Conservation (phyloP, 2,329 filamentous ascomycete species). For the Sclerotinia glacialis region DNA sequence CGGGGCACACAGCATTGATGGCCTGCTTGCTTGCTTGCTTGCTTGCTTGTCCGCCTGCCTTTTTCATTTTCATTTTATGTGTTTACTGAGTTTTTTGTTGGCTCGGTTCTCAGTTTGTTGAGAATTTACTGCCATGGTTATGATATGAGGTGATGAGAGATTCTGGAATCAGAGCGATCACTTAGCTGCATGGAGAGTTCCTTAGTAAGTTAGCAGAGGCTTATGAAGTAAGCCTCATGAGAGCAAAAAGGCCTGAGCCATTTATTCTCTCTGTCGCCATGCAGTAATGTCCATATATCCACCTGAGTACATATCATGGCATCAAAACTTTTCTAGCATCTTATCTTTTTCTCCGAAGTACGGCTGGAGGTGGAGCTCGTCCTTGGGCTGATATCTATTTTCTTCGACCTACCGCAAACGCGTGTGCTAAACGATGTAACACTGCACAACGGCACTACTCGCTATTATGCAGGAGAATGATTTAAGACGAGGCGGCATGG, state of each 20-base stretch:
- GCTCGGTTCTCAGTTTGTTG: background rate
- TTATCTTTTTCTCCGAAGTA: slow-evolving; percentile 15
- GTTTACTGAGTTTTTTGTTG: background rate
- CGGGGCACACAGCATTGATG: slow-evolving; percentile 3
- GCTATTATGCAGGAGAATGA: background rate
- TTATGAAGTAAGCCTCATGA: slow-evolving; percentile 9
- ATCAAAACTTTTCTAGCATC: slow-evolving; percentile 2
- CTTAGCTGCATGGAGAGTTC: background rate
- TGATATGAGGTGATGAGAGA: background rate
- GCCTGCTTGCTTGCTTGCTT: background rate
- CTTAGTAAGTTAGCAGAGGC: background rate
- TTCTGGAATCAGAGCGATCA: background rate
- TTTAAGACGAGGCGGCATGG: background rate
- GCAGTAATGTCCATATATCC: slow-evolving; percentile 3
- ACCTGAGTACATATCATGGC: background rate
- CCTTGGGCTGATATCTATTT: slow-evolving; percentile 1
- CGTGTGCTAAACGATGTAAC: background rate
- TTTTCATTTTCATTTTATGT: slow-evolving; percentile 1
- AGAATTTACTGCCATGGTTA: background rate
- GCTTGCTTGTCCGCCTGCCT: background rate
- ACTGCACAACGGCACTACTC: slow-evolving; percentile 1
- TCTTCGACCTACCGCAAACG: background rate
- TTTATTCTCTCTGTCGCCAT: background rate
- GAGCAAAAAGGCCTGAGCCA: slow-evolving; percentile 9
- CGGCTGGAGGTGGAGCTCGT: background rate